These are phyloP conservation scores for Phytophthora pinifolia DNA, from an alignment of 352 stramenopile genomes.

Conservation along the genomic window DNA sequence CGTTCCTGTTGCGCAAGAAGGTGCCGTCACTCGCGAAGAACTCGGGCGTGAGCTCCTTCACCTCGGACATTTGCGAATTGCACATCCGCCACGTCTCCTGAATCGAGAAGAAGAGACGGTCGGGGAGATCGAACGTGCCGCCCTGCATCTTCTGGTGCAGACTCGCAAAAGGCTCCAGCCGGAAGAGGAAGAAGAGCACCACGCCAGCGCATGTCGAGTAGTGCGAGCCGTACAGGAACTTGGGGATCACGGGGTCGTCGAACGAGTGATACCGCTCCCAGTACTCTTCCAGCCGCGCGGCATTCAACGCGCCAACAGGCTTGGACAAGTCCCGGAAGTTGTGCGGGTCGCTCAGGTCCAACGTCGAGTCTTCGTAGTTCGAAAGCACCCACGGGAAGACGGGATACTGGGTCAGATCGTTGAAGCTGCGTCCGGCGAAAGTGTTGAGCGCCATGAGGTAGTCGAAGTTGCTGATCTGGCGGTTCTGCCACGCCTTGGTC, in stretches of 20 bases:
- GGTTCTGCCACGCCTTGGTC: constrained; percentile 81
- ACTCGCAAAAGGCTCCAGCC: constrained; percentile 97
- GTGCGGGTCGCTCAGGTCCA: constrained; percentile 84
- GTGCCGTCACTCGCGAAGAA: constrained; percentile 93
- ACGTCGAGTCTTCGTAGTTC: constrained; percentile 69
- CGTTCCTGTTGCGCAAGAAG: constrained; percentile 97
- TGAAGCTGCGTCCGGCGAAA: constrained; percentile 87
- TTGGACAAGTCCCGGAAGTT: constrained; percentile 98
- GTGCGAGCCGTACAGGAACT: constrained; percentile 92
- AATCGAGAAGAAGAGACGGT: constrained; percentile 97
- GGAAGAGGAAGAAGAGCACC: constrained; percentile 98
- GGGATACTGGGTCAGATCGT: constrained; percentile 96
- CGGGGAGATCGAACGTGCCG: constrained; percentile 97
- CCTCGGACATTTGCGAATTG: constrained; percentile 96
- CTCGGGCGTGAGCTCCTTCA: constrained; percentile 99
- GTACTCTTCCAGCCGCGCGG: constrained; percentile 91
- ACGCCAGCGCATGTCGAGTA: constrained; percentile 98
- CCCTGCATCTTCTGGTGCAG: constrained; percentile 97
- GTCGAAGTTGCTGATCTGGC: constrained; percentile 92
- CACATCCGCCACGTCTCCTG: constrained; percentile 97
- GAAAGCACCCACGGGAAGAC: constrained; percentile 91
- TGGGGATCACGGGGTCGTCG: constrained; percentile 88
- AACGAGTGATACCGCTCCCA: constrained; percentile 95
- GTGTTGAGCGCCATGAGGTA: constrained; percentile 97
- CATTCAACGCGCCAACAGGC: constrained; percentile 97